Base-by-base conservation (phyloP, 306 rosid species). In the Ceratonia siliqua region DNA sequence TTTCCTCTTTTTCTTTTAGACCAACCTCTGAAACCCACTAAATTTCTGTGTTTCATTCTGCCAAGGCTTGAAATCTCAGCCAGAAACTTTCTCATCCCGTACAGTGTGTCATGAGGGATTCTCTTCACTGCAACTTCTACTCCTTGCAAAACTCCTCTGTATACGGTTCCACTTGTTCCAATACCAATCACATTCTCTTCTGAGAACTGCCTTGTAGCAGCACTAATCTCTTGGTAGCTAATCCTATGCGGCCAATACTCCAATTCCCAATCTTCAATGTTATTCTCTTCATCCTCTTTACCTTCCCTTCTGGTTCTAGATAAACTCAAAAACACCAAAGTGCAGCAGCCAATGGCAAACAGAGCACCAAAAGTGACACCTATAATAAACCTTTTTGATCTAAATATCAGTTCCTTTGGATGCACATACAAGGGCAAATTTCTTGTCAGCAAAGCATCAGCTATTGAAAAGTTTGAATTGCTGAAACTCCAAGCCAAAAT, bases 11-110 rank as follows among this genome's bases (percentile, higher is more conserved):
- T 89, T 39, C 57, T 86, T 70, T 81, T 92, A 24, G 94, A 88
- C 98, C 98, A 92, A 6, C 96, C 98, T 79, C 83, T 84, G 27
- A 90, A 75, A 8, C 90, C 87, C 1, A 92, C 94, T 49, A 90
- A 78, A 63, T 90, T 88, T 64, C 89, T 82, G 49, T 92, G 94
- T 71, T 88, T 85, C 81, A 92, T 70, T 79, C 96, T 88, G 17
- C 98, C 94, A 13, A 92, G 10, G 78, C 96, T 90, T 41, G 92
- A 90, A 74, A 92, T 81, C 87, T 92, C 94, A 7, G 94, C 94
- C 42, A 92, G 59, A 68, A 92, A 92, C 77, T 84, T 87, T 57
- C 83, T 81, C 88, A 90, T 79, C 35, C 90, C 91, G 17, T 81
- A 72, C 33, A 70, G 81, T 8, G 74, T 81, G 22, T 79, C 82